phyloP scores from a whole-genome alignment of 176 grass and related monocot species.

The Musa troglodytarum region DNA sequence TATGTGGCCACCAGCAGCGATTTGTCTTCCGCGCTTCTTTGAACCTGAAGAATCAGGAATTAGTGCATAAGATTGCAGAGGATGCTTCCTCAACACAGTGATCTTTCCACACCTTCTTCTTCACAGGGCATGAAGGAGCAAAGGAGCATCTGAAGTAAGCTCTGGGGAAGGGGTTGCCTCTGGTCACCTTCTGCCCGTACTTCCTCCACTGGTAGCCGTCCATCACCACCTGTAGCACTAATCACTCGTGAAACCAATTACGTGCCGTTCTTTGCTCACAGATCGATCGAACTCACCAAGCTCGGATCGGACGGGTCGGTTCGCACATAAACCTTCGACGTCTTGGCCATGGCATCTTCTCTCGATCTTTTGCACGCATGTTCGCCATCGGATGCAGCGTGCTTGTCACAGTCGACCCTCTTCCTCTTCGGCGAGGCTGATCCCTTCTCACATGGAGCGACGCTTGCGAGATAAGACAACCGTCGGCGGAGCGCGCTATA shows the following conservation, averaged over 20 bases:
- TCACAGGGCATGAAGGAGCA: conserved; percentile 43
- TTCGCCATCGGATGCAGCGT: neutral
- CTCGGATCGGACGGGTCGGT: neutral
- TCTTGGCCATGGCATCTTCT: neutral
- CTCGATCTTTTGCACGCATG: neutral
- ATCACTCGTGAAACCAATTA: neutral
- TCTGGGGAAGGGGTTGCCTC: conserved; percentile 48
- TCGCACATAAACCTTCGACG: neutral
- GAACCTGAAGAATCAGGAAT: conserved; percentile 35
- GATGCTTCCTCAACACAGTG: too few relatives aligned
- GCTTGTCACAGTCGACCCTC: neutral
- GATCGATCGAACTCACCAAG: neutral
- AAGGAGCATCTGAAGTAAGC: conserved; percentile 53
- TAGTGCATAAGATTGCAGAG: too few relatives aligned
- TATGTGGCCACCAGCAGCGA: conserved; percentile 71
- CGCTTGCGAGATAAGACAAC: neutral
- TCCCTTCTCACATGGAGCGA: neutral
- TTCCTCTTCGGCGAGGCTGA: neutral
- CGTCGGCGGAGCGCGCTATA: neutral
- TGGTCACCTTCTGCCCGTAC: conserved; percentile 50
- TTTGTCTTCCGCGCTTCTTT: conserved; percentile 77
- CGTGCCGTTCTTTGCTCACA: neutral
- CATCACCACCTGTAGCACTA: conserved; percentile 14
- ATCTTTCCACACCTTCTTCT: conserved; percentile 33
- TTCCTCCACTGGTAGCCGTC: conserved; percentile 36